A percentile compares a stretch with the other conserved stretches of the same genome.
Conservation (phyloP, 345 rosid species). For the Mangifera indica region DNA sequence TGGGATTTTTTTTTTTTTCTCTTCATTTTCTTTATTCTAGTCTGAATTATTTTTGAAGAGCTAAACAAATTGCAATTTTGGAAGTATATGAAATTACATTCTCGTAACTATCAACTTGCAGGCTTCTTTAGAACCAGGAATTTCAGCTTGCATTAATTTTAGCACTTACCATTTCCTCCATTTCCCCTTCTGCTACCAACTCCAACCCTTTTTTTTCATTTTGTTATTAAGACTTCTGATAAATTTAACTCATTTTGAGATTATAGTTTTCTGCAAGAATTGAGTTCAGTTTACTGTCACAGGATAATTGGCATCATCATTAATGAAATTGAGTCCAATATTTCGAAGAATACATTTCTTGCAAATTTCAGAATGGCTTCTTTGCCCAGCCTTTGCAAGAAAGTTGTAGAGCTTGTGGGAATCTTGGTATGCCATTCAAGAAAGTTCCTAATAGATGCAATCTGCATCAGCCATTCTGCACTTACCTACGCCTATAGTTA, state of each 20-base stretch:
- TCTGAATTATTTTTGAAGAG: not conserved
- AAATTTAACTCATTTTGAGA: not conserved
- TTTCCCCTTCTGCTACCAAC: not conserved
- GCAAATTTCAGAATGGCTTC: constrained; percentile 82
- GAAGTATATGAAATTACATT: not conserved
- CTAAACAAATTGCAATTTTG: not conserved
- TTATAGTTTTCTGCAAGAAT: not conserved
- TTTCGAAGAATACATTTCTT: constrained; percentile 80
- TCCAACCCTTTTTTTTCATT: not conserved
- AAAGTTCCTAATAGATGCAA: not conserved
- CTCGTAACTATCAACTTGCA: not conserved
- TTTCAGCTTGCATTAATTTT: not conserved
- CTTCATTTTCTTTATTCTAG: not conserved
- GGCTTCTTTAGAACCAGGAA: not conserved
- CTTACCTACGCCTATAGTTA: not conserved
- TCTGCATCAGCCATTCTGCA: constrained; percentile 14
- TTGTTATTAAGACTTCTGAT: not conserved
- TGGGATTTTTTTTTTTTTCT: constrained; percentile 5
- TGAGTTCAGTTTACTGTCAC: constrained; percentile 27
- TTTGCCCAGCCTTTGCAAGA: constrained; percentile 66
- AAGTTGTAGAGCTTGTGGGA: constrained; percentile 85
- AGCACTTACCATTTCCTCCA: not conserved
- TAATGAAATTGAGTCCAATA: constrained; percentile 85
- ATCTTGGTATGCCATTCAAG: constrained; percentile 65
- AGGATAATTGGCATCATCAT: constrained; percentile 87